Evolutionary conservation across 2,329 filamentous ascomycete species (phyloP).

Genomic region (Fusarium palustre): DNA sequence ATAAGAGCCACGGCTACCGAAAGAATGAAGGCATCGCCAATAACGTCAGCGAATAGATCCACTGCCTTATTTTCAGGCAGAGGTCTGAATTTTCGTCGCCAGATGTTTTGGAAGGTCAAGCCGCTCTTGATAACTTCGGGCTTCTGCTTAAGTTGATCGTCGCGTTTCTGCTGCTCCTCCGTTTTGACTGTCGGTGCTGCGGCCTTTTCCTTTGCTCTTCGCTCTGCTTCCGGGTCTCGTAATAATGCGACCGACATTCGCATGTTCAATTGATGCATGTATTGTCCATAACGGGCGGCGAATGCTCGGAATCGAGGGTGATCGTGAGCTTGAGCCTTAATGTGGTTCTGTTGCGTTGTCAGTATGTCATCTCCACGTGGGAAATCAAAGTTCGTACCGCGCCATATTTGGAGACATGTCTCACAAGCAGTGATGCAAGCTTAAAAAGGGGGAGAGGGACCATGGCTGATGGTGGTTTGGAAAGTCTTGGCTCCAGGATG

Average conservation of each 20-base stretch:
- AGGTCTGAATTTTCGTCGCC: slow-evolving; percentile 71
- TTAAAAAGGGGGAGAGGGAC: slow-evolving; percentile 76
- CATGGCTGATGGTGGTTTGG: slow-evolving; percentile 57
- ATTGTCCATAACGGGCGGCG: slow-evolving; percentile 71
- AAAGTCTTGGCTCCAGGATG: slow-evolving; percentile 38
- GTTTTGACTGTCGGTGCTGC: slow-evolving; percentile 74
- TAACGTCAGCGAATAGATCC: slow-evolving; percentile 74
- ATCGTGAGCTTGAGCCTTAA: slow-evolving; percentile 74
- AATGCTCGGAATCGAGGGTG: slow-evolving; percentile 70
- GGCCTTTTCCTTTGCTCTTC: slow-evolving; percentile 70
- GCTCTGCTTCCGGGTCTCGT: slow-evolving; percentile 68
- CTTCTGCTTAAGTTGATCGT: slow-evolving; percentile 60
- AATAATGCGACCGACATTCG: slow-evolving; percentile 69
- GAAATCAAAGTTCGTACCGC: slow-evolving; percentile 62
- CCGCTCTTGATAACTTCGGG: slow-evolving; percentile 46
- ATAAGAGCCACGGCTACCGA: slow-evolving; percentile 67
- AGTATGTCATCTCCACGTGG: slow-evolving; percentile 13
- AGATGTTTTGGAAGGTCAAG: slow-evolving; percentile 63
- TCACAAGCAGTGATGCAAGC: slow-evolving; percentile 71
- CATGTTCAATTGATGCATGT: slow-evolving; percentile 76
- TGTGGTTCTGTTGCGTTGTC: slow-evolving; percentile 65
- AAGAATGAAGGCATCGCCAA: slow-evolving; percentile 73
- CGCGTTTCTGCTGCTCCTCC: slow-evolving; percentile 68
- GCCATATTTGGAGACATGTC: slow-evolving; percentile 76
- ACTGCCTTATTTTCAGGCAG: slow-evolving; percentile 75